Evolutionary conservation across 2,329 filamentous ascomycete genomes (phyloP).

Genomic region (Laburnicola sp.): DNA sequence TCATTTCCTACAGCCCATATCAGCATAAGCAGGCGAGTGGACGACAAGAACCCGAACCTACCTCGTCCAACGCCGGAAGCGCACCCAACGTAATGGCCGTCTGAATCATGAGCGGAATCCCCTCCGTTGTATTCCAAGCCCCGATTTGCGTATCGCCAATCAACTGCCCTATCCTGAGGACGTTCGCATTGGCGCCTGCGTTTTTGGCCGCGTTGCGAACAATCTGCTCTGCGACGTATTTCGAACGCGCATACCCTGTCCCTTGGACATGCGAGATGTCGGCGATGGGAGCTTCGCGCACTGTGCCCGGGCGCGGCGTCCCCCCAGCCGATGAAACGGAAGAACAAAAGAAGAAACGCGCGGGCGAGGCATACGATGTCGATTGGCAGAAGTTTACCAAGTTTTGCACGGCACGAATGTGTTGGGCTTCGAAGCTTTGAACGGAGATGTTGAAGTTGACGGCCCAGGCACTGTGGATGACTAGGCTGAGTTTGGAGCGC

Average conservation of each 20-base stretch:
- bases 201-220: constrained; percentile 28
- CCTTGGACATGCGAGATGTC: constrained; percentile 49
- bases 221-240: constrained; percentile 55
- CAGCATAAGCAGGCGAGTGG: neutral
- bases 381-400: constrained; percentile 48
- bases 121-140: constrained; percentile 56
- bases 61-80: constrained; percentile 51
- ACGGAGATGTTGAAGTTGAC: constrained; percentile 62
- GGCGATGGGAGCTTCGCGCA: constrained; percentile 44
- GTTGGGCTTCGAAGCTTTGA: constrained; percentile 53
- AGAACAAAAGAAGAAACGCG: constrained; percentile 52
- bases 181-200: constrained; percentile 29
- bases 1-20: constrained; percentile 13
- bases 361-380: constrained; percentile 38
- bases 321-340: constrained; percentile 50
- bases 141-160: constrained; percentile 52
- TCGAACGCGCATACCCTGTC: constrained; percentile 58
- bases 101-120: constrained; percentile 56
- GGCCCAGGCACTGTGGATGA: constrained; percentile 59
- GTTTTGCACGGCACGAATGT: constrained; percentile 51
- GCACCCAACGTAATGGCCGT: constrained; percentile 52
- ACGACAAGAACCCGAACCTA: neutral
- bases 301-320: constrained; percentile 41
- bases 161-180: constrained; percentile 52
- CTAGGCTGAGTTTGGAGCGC: constrained; percentile 38